Evolutionary conservation across 805 yeast genomes (phyloP), one percentile per base, ranked within the genome.

Genomic region (Hanseniaspora occidentalis): DNA sequence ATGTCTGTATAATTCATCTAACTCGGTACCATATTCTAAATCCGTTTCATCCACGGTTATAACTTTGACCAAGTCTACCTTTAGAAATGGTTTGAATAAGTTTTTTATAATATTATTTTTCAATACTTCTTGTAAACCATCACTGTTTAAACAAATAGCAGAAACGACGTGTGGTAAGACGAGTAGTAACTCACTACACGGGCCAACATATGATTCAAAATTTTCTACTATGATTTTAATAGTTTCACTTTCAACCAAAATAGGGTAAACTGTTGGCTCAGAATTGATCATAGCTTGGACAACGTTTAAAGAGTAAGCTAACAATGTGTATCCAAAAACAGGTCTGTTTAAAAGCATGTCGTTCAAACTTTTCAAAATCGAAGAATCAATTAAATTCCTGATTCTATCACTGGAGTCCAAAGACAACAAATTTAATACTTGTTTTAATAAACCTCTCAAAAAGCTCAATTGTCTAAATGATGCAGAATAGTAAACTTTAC

Each of bases 261-360:
- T 77, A 2, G 81, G 70, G 51, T 71, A 88, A 3, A 95, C 84
- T 0, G 96, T 85, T 7, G 96, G 96, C 51, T 89, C 96, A 48
- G 80, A 82, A 54, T 88, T 89, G 22, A 88, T 76, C 44, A 85
- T 83, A 10, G 71, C 70, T 31, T 79, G 71, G 17, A 85, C 68
- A 10, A 79, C 71, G 45, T 75, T 79, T 27, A 88, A 56, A 0
- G 83, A 70, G 18, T 73, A 65, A 0, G 83, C 65, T 11, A 83
- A 56, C 11, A 84, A 58, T 13, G 74, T 68, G 31, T 76, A 73
- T 0, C 95, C 95, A 63, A 85, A 84, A 0, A 72, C 57, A 0
- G 57, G 47, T 1, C 81, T 74, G 49, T 83, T 65, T 11, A 55
- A 50, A 14, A 88, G 50, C 2, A 88, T 70, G 42, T 63, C 66